Evolutionary conservation across 257 asterid species (phyloP), one percentile per base, ranked within the genome.

Genomic region (Nicotiana tomentosiformis): DNA sequence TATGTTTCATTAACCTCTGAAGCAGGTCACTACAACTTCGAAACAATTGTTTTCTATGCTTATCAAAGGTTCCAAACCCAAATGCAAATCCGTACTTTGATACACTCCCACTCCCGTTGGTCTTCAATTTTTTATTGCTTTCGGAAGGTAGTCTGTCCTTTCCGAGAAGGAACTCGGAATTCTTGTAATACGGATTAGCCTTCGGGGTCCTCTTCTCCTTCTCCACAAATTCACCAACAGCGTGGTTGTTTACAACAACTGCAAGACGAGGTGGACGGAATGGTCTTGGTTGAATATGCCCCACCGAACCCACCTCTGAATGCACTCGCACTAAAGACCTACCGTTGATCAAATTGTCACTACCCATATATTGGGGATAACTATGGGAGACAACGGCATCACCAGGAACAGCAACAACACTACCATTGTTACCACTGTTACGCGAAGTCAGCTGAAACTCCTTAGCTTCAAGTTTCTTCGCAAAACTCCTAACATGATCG

Each of bases 121-220:
- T 81, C 91, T 95, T 94, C 82, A 85, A 58, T 87, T 90, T 85
- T 87, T 91, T 95, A 64, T 85, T 86, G 84, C 88, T 91, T 86
- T 94, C 97, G 11, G 97, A 81, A 15, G 98, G 98, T 62, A 95
- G 81, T 81, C 97, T 87, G 82, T 94, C 99, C 84, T 94, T 93
- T 18, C 94, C 98, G 83, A 94, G 83, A 83, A 92, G 97, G 57
- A 94, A 95, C 82, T 95, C 99, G 0, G 97, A 90, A 80, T 91
- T 92, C 72, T 92, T 81, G 83, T 95, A 94, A 64, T 82, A 91
- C 85, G 91, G 93, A 86, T 95, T 94, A 10, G 97, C 99, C 90
- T 93, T 95, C 10, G 97, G 99, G 20, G 97, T 95, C 77, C 97
- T 90, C 86, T 94, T 94, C 92, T 95, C 99, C 88, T 91, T 92